phyloP scores from a whole-genome alignment of 768 basidiomycete genomes.

The Scleroderma bovista region DNA sequence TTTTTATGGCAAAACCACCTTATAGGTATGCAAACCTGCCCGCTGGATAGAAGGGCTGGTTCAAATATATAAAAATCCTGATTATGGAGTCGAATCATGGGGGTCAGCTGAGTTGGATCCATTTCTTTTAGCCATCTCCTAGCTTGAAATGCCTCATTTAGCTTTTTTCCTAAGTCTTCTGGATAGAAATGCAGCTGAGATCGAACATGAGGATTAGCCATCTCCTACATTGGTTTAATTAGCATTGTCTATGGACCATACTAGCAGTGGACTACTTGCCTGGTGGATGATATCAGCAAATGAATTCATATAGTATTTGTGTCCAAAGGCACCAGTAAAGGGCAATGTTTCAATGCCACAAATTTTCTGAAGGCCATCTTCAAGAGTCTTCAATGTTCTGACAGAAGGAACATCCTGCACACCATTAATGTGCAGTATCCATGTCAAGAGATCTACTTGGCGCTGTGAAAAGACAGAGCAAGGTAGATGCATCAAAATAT shows the following conservation, averaged over 20 bases:
- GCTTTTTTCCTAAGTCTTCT: constrained; percentile 23
- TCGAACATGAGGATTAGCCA: constrained; percentile 32
- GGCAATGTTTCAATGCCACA: constrained; percentile 7
- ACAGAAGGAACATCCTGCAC: constrained; percentile 18
- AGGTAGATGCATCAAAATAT: constrained; percentile 29
- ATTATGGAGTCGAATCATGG: constrained; percentile 19
- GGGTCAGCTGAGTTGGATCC: constrained; percentile 16
- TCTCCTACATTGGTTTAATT: constrained; percentile 23
- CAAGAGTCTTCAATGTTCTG: constrained; percentile 1
- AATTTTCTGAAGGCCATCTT: background rate
- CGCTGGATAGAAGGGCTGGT: constrained; percentile 8
- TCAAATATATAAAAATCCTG: constrained; percentile 28
- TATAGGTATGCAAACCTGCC: constrained; percentile 17
- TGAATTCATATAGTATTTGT: constrained; percentile 29
- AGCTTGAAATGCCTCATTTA: constrained; percentile 21
- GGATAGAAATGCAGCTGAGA: constrained; percentile 29
- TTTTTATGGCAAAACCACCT: constrained; percentile 18
- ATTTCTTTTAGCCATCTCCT: constrained; percentile 26
- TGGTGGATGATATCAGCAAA: constrained; percentile 28
- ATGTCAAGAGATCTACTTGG: constrained; percentile 26
- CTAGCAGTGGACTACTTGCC: constrained; percentile 8
- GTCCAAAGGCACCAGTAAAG: constrained; percentile 28
- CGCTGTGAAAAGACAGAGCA: constrained; percentile 26
- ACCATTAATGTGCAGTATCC: constrained; percentile 19
- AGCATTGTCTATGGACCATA: background rate